Base-by-base conservation (phyloP, 2,329 filamentous ascomycete species). In the Stemphylium beticola region DNA sequence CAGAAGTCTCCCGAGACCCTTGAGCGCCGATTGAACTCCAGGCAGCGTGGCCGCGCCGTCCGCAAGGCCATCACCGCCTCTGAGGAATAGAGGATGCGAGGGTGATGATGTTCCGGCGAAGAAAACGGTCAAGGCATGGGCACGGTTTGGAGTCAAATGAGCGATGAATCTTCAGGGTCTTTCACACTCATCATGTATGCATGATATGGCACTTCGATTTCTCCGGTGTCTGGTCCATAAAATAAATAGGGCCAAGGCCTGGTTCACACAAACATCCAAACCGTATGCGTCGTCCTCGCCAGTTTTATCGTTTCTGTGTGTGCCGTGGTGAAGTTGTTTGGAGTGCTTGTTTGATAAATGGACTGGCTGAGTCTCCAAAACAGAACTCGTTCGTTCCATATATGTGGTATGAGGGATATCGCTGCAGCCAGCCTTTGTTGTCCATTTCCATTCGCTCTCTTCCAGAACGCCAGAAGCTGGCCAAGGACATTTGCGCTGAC, bases 31-130 rank as follows among this genome's bases (percentile, higher is more conserved):
- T 85, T 99, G 77, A 90, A 81, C 85, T 91, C 90, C 76, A 91
- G 93, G 85, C 95, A 99, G 87, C 92, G 93, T 79, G 95, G 92
- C 73, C 77, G 80, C 73, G 81, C 83, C 74, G 76, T 81, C 76
- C 83, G 84, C 78, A 81, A 81, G 76, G 84, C 85, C 69, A 84
- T 88, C 76, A 85, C 84, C 67, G 77, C 82, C 69, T 78, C 81
- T 69, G 81, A 63, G 65, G 52, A 54, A 55, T 50, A 58, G 51
- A 47, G 47, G 49, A 58, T 54, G 49, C 24, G 33, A 37, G 41
- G 31, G 17, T 37, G 62, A 43, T 53, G 58, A 59, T 55, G 57
- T 63, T 62, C 38, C 46, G 61, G 61, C 39, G 48, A 62, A 60
- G 58, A 65, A 67, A 66, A 66, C 57, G 67, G 66, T 61, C 64